phyloP scores from a whole-genome alignment of 331 rosid species.

The Erythrophleum ivorense region DNA sequence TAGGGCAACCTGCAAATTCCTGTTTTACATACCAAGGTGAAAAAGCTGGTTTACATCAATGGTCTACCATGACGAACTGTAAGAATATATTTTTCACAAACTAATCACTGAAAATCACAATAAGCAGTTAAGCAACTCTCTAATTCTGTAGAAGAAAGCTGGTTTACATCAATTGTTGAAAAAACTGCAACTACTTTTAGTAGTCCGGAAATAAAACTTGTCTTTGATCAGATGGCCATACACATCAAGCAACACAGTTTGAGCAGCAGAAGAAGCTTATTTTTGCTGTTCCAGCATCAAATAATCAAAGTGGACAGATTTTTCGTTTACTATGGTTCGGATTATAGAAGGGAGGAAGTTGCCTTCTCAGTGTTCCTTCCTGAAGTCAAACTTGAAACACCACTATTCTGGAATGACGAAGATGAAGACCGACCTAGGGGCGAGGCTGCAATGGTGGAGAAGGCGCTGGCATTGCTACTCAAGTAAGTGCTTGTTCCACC shows the following conservation, averaged over 20 bases:
- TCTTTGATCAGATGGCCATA: conserved; percentile 28
- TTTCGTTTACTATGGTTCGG: conserved; percentile 28
- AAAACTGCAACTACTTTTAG: conserved; percentile 27
- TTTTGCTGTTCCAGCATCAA: conserved; percentile 36
- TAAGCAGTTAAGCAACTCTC: not conserved
- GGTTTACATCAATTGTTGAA: not conserved
- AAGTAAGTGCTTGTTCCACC: conserved; percentile 52
- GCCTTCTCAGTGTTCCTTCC: conserved; percentile 57
- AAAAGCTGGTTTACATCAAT: conserved; percentile 7
- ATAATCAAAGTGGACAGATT: conserved; percentile 24
- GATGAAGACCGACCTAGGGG: conserved; percentile 53
- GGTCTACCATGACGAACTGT: not conserved
- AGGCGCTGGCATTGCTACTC: conserved; percentile 58
- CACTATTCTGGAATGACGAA: conserved; percentile 53
- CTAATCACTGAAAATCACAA: not conserved
- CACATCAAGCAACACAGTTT: conserved; percentile 9
- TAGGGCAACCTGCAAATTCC: not conserved
- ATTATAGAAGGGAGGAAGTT: conserved; percentile 52
- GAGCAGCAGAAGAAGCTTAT: conserved; percentile 12
- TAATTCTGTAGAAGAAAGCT: not conserved
- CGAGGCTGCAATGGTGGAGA: conserved; percentile 54
- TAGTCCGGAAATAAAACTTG: not conserved
- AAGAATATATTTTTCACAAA: not conserved
- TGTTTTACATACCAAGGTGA: not conserved
- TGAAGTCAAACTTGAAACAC: conserved; percentile 40